Conservation (phyloP, 2,329 filamentous ascomycete species). For the Trichoderma polysporum region DNA sequence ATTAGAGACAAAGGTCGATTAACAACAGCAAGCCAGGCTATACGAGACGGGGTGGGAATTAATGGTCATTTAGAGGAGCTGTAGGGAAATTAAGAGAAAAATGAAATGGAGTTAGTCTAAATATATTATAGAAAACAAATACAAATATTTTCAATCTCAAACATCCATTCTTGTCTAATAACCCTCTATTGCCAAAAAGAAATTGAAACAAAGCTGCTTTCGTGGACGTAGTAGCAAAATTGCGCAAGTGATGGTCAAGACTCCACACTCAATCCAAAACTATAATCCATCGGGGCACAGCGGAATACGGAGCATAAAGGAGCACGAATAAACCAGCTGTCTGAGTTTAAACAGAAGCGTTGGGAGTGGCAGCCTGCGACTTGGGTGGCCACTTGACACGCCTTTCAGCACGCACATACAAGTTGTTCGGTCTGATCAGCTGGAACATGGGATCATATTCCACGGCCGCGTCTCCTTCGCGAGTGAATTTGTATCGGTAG, state of each 20-base stretch:
- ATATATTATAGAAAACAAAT: background rate
- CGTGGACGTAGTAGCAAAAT: background rate
- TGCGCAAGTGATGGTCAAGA: background rate
- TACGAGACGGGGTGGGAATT: too few species aligned
- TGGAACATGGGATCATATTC: constrained; percentile 62
- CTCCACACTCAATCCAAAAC: too few species aligned
- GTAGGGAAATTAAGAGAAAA: background rate
- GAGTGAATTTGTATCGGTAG: constrained; percentile 56
- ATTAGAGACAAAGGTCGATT: too few species aligned
- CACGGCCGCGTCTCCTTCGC: constrained; percentile 50
- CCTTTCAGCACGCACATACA: constrained; percentile 45
- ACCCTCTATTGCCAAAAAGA: background rate
- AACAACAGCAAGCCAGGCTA: too few species aligned
- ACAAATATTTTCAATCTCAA: background rate
- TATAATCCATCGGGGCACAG: background rate
- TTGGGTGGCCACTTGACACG: constrained; percentile 49
- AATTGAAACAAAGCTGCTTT: background rate
- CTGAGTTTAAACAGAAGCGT: background rate
- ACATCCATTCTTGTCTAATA: background rate
- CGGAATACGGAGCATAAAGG: background rate
- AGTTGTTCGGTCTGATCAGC: constrained; percentile 46
- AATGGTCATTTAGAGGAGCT: background rate
- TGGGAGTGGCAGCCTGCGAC: background rate
- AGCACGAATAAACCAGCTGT: background rate
- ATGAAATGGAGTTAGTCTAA: background rate